Conservation (phyloP, 345 rosid species). For the Citrus trifoliata region DNA sequence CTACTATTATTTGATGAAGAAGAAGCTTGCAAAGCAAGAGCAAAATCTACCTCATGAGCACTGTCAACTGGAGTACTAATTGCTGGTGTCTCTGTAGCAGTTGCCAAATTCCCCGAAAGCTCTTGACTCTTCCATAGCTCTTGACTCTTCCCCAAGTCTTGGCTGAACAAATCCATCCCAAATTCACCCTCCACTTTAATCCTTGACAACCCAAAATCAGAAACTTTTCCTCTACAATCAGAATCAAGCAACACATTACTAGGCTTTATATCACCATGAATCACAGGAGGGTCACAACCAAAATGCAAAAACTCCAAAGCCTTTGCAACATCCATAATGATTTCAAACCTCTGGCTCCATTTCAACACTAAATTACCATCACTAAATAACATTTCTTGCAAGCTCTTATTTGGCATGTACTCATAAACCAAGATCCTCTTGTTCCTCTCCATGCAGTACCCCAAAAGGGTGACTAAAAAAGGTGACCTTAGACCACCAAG, state of each 20-base stretch:
- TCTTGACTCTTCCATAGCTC: conserved; percentile 65
- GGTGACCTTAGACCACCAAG: conserved; percentile 86
- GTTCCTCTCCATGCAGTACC: conserved; percentile 82
- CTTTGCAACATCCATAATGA: conserved; percentile 79
- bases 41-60: conserved; percentile 77
- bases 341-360: conserved; percentile 70
- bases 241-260: conserved; percentile 89
- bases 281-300: conserved; percentile 92
- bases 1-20: conserved; percentile 76
- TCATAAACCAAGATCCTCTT: conserved; percentile 81
- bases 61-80: conserved; percentile 48
- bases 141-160: conserved; percentile 79
- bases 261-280: conserved; percentile 96
- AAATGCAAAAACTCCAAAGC: conserved; percentile 85
- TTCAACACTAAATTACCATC: conserved; percentile 53
- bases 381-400: conserved; percentile 75
- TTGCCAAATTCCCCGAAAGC: conserved; percentile 57
- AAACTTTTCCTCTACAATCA: conserved; percentile 77
- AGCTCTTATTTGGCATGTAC: conserved; percentile 90
- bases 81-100: conserved; percentile 53
- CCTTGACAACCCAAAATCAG: conserved; percentile 93
- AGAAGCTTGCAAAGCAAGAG: conserved; percentile 93
- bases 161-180: conserved; percentile 82
- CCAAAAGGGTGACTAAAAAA: conserved; percentile 68
- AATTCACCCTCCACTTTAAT: conserved; percentile 77